Base-by-base conservation (phyloP, 768 basidiomycete species). In the Trametes gibbosa region DNA sequence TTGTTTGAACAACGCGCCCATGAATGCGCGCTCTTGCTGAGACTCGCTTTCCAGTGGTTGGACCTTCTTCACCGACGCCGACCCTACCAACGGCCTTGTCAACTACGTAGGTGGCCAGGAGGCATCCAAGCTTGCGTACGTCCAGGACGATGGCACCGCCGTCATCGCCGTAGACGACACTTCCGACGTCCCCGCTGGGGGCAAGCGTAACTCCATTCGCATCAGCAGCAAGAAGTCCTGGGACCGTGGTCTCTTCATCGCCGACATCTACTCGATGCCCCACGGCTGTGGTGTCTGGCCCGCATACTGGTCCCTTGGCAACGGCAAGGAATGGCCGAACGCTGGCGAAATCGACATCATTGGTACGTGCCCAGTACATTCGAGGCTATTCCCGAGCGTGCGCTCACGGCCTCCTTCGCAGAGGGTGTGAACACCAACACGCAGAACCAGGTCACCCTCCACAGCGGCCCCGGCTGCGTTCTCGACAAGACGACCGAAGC, bases 1-100 rank as follows among this genome's bases (percentile, higher is more conserved):
- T 29, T 8, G 42, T 13, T n/a, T 23, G 24, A 45, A 23, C 41
- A 24, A 16, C 13, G 35, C 50, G 29, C 34, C n/a, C 27, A 24
- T 32, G 52, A 3, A 12, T 27, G 12, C 53, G 17, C 25, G 19
- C 21, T 19, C 34, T 25, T 39, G 6, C 16, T 48, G 37, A 23
- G 12, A 9, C 47, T 23, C 17, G 27, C 9, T 48, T 23, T 65
- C n/a, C 65, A 90, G 88, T 48, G 64, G 81, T 43, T 91, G 86
- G 85, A 73, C 85, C 32, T 92, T 88, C 74, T 90, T 83, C 73
- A 77, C 77, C 13, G 72, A 63, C 3, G 14, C 71, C 12, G 90
- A 92, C 71, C 90, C 90, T 3, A 92, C 90, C 0, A 72, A 83
- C 62, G 90, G 90, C 17, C 73, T 73, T 24, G 91, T 92, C 49